A percentile compares a stretch with the other conserved stretches of the same genome.
Evolutionary conservation across 768 basidiomycete species (phyloP).

Genomic region (Xerocomellus intermedius): DNA sequence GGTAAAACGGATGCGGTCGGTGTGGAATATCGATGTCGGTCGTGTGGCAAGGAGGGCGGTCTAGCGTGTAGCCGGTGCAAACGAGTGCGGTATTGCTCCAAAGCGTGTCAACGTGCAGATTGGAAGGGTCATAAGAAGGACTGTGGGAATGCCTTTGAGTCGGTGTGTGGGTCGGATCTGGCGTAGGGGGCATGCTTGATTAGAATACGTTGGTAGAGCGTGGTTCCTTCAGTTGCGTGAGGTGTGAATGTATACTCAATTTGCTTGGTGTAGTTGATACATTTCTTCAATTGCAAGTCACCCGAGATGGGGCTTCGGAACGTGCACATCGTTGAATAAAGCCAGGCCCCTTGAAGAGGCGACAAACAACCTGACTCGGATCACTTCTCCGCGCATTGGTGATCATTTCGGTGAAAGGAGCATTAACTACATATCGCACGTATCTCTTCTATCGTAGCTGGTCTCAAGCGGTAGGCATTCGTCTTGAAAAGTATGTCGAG

Average conservation of each 20-base stretch:
- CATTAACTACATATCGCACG: neutral
- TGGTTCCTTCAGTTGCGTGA: no score
- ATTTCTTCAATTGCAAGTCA: no score
- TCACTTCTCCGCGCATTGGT: neutral
- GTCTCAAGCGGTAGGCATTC: no score
- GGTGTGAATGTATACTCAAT: no score
- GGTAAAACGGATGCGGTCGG: neutral
- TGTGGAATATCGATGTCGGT: neutral
- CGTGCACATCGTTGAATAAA: no score
- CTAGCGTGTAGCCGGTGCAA: constrained; percentile 39
- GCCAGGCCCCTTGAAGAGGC: no score
- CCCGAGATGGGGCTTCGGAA: no score
- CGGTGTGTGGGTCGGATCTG: neutral
- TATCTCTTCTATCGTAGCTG: neutral
- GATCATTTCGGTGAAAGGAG: neutral
- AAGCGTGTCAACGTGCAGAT: constrained; percentile 35
- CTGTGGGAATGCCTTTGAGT: neutral
- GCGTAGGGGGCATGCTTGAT: neutral
- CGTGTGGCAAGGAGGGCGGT: constrained; percentile 2
- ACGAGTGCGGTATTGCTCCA: constrained; percentile 41
- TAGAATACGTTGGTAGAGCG: neutral
- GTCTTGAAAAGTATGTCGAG: no score
- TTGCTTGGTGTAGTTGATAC: no score
- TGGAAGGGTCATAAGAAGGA: constrained; percentile 13
- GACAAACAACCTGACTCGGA: no score